A percentile compares a stretch with the other conserved stretches of the same genome.
Conservation (phyloP, 202 grass and related monocot species). For the Schoenoplectus triqueter region DNA sequence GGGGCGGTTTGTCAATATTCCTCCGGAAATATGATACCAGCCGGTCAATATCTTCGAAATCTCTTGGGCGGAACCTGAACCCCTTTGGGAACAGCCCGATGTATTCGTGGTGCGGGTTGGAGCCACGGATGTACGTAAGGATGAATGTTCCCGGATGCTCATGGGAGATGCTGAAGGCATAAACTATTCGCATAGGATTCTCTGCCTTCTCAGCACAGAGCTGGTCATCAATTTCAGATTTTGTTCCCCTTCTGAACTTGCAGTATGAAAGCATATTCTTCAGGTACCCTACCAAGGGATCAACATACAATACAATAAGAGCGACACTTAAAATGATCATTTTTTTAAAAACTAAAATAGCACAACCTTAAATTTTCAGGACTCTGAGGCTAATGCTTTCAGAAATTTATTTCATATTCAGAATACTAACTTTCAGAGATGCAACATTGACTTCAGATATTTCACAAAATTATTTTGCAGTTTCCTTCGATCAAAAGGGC, state of each 20-base stretch:
- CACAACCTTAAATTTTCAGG: background rate
- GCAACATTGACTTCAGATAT: slow-evolving; percentile 14
- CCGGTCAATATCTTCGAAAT: slow-evolving; percentile 86
- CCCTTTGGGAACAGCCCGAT: slow-evolving; percentile 92
- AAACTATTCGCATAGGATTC: slow-evolving; percentile 93
- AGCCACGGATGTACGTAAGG: slow-evolving; percentile 85
- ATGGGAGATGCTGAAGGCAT: slow-evolving; percentile 85
- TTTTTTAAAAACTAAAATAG: background rate
- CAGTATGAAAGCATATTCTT: slow-evolving; percentile 91
- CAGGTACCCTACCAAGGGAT: slow-evolving; percentile 81
- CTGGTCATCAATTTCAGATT: slow-evolving; percentile 78
- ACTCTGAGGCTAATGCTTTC: background rate
- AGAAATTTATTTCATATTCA: slow-evolving; percentile 3
- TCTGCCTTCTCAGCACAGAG: slow-evolving; percentile 72
- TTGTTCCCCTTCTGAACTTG: slow-evolving; percentile 86
- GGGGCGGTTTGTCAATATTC: slow-evolving; percentile 86
- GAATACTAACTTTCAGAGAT: slow-evolving; percentile 5
- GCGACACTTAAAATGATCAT: slow-evolving; percentile 25
- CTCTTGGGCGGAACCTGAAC: slow-evolving; percentile 80
- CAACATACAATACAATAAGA: slow-evolving; percentile 59
- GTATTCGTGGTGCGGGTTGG: slow-evolving; percentile 97
- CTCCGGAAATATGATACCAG: slow-evolving; percentile 91
- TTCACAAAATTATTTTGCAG: background rate
- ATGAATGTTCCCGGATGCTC: slow-evolving; percentile 92
- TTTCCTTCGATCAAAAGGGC: slow-evolving; percentile 3